Conservation (phyloP, 805 yeast genomes). For the Monosporozyma aerobia region DNA sequence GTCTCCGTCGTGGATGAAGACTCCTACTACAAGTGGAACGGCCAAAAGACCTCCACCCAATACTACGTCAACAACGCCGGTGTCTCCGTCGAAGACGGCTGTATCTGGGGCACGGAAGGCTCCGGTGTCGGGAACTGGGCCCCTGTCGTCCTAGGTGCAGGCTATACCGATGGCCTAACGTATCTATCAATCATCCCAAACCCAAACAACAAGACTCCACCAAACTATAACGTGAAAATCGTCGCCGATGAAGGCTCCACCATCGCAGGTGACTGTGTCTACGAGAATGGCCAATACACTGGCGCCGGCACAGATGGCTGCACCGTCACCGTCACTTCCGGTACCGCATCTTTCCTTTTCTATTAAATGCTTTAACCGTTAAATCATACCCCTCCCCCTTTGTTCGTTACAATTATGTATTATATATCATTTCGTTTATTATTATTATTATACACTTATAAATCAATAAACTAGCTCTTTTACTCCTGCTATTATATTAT, state of each 20-base stretch:
- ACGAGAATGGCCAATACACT: conserved; percentile 66
- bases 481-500: too few relatives aligned
- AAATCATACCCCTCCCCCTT: too few relatives aligned
- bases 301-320: conserved; percentile 70
- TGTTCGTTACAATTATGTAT: background rate
- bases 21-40: conserved; percentile 53
- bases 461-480: too few relatives aligned
- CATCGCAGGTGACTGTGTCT: conserved; percentile 64
- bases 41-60: conserved; percentile 58
- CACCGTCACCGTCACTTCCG: conserved; percentile 57
- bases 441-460: too few relatives aligned
- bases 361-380: conserved; percentile 29
- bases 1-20: conserved; percentile 53
- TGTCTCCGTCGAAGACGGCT: conserved; percentile 57
- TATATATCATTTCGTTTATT: too few relatives aligned
- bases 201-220: conserved; percentile 51
- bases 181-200: conserved; percentile 70
- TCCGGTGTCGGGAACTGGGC: conserved; percentile 72
- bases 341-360: conserved; percentile 54
- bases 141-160: conserved; percentile 71
- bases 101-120: conserved; percentile 58
- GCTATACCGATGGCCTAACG: conserved; percentile 49
- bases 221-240: conserved; percentile 65
- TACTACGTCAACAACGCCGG: conserved; percentile 73
- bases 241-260: conserved; percentile 52